These are phyloP conservation scores for Amphirosellinia nigrospora DNA, from an alignment of 495 filamentous ascomycete species.

Conservation along the genomic window DNA sequence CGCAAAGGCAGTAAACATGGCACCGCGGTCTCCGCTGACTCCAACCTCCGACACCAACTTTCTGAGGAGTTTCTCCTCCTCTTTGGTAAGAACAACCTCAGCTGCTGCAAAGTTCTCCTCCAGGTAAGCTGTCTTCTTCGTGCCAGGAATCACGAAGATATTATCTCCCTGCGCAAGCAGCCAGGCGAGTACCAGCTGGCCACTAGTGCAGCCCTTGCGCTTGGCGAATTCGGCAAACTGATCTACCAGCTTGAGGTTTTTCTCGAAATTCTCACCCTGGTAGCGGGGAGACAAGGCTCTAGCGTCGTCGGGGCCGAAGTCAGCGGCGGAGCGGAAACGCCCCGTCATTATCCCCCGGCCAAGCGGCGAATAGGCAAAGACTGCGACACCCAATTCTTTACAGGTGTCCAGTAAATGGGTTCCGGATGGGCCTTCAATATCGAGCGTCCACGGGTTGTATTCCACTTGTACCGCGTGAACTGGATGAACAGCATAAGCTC, in stretches of 20 bases:
- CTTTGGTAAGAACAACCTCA: conserved; percentile 47
- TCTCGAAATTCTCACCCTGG: conserved; percentile 58
- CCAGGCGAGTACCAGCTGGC: conserved; percentile 64
- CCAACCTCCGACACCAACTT: conserved; percentile 40
- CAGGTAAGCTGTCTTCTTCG: conserved; percentile 61
- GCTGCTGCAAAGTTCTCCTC: conserved; percentile 62
- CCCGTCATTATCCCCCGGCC: conserved; percentile 57
- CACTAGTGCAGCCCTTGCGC: conserved; percentile 53
- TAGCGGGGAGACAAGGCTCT: conserved; percentile 50
- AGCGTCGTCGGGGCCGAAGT: conserved; percentile 49
- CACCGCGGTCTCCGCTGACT: conserved; percentile 40
- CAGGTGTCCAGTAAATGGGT: conserved; percentile 47
- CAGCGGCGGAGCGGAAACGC: conserved; percentile 38
- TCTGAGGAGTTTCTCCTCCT: conserved; percentile 55
- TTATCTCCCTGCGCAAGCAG: conserved; percentile 62
- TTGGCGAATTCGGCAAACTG: conserved; percentile 52
- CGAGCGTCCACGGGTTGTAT: conserved; percentile 51
- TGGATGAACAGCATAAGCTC: conserved; percentile 44
- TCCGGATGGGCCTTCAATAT: conserved; percentile 47
- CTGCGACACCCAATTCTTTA: conserved; percentile 55
- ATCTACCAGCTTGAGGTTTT: conserved; percentile 60
- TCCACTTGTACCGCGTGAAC: conserved; percentile 54
- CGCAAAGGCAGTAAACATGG: conserved; percentile 17
- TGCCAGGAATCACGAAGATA: conserved; percentile 63
- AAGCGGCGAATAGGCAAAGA: conserved; percentile 56